Percentiles rank a stretch among this genome's conserved stretches.
phyloP scores from a whole-genome alignment of 164 flowering plant species.

The Nymphaea thermarum region DNA sequence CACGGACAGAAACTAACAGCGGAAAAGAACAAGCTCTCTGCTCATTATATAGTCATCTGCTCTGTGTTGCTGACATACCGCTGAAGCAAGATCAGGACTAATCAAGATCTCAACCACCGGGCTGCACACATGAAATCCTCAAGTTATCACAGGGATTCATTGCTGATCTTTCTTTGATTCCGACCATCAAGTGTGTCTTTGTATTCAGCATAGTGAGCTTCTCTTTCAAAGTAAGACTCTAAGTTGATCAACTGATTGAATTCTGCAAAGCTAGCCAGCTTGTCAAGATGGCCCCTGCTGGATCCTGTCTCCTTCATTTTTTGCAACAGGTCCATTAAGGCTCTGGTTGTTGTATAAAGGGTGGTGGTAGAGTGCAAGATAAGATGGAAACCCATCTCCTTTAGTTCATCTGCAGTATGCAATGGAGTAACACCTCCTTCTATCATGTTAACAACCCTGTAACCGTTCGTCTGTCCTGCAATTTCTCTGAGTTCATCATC shows the following conservation, averaged over 20 bases:
- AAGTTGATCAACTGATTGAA: conserved; percentile 16
- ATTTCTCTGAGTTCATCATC: conserved; percentile 22
- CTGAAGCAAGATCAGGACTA: no score
- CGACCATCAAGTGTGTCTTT: conserved; percentile 1
- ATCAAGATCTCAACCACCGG: no score
- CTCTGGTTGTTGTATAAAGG: conserved; percentile 16
- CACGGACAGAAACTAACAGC: no score
- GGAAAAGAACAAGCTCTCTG: no score
- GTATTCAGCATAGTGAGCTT: conserved; percentile 8
- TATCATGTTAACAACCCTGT: conserved; percentile 17
- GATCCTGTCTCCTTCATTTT: conserved; percentile 15
- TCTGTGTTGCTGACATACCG: no score
- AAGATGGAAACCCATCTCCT: conserved; percentile 19
- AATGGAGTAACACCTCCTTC: conserved; percentile 26
- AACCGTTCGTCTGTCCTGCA: conserved; percentile 9
- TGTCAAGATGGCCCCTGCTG: conserved; percentile 12
- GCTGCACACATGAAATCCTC: no score
- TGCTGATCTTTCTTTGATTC: background rate
- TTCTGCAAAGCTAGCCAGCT: conserved; percentile 17
- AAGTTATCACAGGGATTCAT: background rate
- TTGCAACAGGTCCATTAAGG: conserved; percentile 11
- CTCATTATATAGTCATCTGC: no score
- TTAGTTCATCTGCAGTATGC: conserved; percentile 20
- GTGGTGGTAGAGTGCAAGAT: conserved; percentile 14
- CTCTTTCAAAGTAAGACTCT: conserved; percentile 17